Conservation (phyloP, 2,329 filamentous ascomycete genomes). For the Ceratocystis smalleyi region DNA sequence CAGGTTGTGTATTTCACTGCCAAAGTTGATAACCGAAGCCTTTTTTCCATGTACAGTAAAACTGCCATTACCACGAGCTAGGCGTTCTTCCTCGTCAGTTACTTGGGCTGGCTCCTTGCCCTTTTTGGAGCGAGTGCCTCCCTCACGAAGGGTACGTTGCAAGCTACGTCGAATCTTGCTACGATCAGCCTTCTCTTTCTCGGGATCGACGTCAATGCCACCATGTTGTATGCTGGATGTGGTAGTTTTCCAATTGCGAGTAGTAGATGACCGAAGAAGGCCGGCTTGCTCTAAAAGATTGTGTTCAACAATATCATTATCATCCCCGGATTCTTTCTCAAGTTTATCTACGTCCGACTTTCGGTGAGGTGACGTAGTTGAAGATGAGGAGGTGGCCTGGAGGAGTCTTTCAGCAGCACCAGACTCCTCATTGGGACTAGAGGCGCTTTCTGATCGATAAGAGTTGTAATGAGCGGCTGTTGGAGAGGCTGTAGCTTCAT, state of each 20-base stretch:
- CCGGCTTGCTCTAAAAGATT: slow-evolving; percentile 53
- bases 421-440: slow-evolving; percentile 7
- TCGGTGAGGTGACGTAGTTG: background rate
- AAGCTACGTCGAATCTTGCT: slow-evolving; percentile 69
- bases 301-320: slow-evolving; percentile 51
- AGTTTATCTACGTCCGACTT: slow-evolving; percentile 28
- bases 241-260: slow-evolving; percentile 12
- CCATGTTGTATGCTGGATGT: slow-evolving; percentile 12
- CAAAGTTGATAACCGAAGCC: slow-evolving; percentile 91
- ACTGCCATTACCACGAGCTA: slow-evolving; percentile 66
- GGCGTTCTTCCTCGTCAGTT: slow-evolving; percentile 42
- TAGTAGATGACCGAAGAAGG: slow-evolving; percentile 29
- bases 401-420: slow-evolving; percentile 23
- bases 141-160: slow-evolving; percentile 76
- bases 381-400: background rate
- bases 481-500: background rate
- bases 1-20: slow-evolving; percentile 71
- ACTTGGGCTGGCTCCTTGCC: slow-evolving; percentile 43
- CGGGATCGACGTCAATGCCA: slow-evolving; percentile 16
- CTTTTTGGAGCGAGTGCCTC: slow-evolving; percentile 56
- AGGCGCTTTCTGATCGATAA: slow-evolving; percentile 2
- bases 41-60: slow-evolving; percentile 98
- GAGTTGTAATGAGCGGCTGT: background rate
- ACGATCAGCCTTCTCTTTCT: slow-evolving; percentile 37
- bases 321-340: slow-evolving; percentile 23